phyloP scores from a whole-genome alignment of 305 asterid genomes.

The Fraxinus platypoda region DNA sequence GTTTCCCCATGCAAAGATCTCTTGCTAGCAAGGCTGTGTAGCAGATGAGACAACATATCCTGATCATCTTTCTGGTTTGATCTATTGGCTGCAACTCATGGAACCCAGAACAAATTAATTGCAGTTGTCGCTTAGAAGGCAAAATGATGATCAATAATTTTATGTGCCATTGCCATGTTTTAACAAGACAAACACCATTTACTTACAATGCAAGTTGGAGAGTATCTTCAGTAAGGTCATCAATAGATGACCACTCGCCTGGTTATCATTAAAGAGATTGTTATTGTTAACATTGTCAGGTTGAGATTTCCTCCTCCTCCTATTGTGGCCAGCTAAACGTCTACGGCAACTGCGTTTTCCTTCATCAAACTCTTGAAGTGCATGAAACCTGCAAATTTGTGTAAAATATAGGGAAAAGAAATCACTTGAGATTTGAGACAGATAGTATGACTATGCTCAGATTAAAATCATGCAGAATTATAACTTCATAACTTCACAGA shows the following conservation, averaged over 20 bases:
- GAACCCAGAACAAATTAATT: constrained; percentile 23
- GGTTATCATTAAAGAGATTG: constrained; percentile 49
- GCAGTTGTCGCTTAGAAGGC: constrained; percentile 15
- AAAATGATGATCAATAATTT: constrained; percentile 2
- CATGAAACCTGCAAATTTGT: constrained; percentile 53
- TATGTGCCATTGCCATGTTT: not conserved
- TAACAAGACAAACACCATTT: constrained; percentile 16
- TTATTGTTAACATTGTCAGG: constrained; percentile 38
- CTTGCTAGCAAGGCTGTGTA: constrained; percentile 59
- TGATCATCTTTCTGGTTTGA: constrained; percentile 50
- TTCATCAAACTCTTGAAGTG: constrained; percentile 79
- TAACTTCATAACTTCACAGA: not conserved
- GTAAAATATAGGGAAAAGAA: constrained; percentile 10
- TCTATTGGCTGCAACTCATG: constrained; percentile 48
- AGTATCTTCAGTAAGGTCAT: constrained; percentile 71
- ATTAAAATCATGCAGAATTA: not conserved
- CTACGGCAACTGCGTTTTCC: constrained; percentile 80
- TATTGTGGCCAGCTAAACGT: constrained; percentile 80
- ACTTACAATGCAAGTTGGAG: constrained; percentile 70
- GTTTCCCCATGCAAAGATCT: constrained; percentile 40
- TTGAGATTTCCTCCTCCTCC: constrained; percentile 79
- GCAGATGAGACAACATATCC: constrained; percentile 68
- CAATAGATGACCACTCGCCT: constrained; percentile 56
- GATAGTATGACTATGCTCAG: not conserved
- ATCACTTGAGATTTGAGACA: constrained; percentile 1